A percentile compares a stretch with the other conserved stretches of the same genome.
Evolutionary conservation across 805 yeast genomes (phyloP).

Genomic region (Kodamaea fukazawae): DNA sequence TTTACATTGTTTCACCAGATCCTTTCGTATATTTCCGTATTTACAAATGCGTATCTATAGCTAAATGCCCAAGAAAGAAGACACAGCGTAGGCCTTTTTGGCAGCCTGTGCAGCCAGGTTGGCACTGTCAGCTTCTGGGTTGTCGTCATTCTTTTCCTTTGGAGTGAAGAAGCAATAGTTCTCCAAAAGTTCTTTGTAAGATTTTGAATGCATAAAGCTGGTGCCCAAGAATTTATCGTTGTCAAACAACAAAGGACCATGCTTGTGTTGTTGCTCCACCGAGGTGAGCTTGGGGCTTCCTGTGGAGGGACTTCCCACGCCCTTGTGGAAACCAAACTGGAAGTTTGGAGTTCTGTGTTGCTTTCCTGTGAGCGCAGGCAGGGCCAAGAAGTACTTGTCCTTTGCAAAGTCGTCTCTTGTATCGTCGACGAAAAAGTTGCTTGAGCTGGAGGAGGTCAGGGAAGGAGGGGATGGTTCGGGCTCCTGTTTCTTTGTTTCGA

Average conservation of each 20-base stretch:
- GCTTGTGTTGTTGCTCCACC: conserved; percentile 3
- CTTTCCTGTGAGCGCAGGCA: too few species aligned
- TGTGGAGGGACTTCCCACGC: too few species aligned
- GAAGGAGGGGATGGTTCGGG: conserved; percentile 9
- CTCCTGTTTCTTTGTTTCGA: conserved; percentile 10
- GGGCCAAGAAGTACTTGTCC: too few species aligned
- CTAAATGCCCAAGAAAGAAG: conserved; percentile 9
- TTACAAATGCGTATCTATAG: too few species aligned
- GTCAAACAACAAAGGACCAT: neutral
- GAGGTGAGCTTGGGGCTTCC: neutral
- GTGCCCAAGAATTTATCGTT: conserved; percentile 4
- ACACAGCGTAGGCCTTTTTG: conserved; percentile 7
- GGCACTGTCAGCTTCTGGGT: conserved; percentile 3
- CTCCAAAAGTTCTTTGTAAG: conserved; percentile 56
- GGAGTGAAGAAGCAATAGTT: conserved; percentile 49
- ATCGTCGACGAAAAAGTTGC: neutral
- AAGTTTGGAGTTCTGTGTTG: too few species aligned
- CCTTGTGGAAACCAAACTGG: too few species aligned
- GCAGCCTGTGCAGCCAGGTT: neutral
- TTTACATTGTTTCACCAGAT: too few species aligned
- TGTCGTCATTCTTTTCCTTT: conserved; percentile 14
- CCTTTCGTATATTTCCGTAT: too few species aligned
- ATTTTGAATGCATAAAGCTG: conserved; percentile 40
- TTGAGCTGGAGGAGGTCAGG: conserved; percentile 10
- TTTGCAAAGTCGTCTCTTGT: too few species aligned